Percentiles rank a stretch among this genome's conserved stretches.
Conservation (phyloP, 805 yeast genomes). For the Wickerhamiella kurtzmanii region DNA sequence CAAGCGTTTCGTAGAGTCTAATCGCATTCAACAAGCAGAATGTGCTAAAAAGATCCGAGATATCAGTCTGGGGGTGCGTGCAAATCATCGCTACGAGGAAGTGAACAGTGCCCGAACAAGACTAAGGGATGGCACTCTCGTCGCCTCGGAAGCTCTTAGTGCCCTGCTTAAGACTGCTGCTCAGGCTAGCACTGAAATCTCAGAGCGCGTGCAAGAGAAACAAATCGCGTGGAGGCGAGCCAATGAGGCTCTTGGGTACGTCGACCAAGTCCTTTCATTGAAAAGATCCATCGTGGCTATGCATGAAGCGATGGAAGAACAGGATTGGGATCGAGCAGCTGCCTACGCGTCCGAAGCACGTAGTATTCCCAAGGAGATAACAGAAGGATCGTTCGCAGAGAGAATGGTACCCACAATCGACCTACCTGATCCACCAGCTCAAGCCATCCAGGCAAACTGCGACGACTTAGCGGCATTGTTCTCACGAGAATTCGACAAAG, state of each 20-base stretch:
- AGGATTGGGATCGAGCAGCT: constrained; percentile 72
- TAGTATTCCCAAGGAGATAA: constrained; percentile 37
- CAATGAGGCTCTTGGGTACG: constrained; percentile 46
- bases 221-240: constrained; percentile 32
- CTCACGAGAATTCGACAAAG: constrained; percentile 48
- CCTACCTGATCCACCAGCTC: constrained; percentile 64
- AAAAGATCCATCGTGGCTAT: constrained; percentile 54
- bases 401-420: constrained; percentile 77
- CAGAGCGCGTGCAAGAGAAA: constrained; percentile 7
- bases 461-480: constrained; percentile 45
- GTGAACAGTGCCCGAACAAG: constrained; percentile 8
- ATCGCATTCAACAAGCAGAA: constrained; percentile 6
- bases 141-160: constrained; percentile 8
- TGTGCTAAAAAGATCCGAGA: constrained; percentile 6
- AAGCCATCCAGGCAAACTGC: constrained; percentile 45
- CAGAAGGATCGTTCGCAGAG: constrained; percentile 59
- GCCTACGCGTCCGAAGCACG: constrained; percentile 43
- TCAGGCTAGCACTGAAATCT: constrained; percentile 5
- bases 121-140: constrained; percentile 6
- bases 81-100: constrained; percentile 5
- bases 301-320: constrained; percentile 49
- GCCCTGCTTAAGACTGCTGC: constrained; percentile 11
- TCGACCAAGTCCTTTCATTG: constrained; percentile 49
- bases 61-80: constrained; percentile 3
- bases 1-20: constrained; percentile 12